Base-by-base conservation (phyloP, 805 yeast species). In the Candida mattraensis region DNA sequence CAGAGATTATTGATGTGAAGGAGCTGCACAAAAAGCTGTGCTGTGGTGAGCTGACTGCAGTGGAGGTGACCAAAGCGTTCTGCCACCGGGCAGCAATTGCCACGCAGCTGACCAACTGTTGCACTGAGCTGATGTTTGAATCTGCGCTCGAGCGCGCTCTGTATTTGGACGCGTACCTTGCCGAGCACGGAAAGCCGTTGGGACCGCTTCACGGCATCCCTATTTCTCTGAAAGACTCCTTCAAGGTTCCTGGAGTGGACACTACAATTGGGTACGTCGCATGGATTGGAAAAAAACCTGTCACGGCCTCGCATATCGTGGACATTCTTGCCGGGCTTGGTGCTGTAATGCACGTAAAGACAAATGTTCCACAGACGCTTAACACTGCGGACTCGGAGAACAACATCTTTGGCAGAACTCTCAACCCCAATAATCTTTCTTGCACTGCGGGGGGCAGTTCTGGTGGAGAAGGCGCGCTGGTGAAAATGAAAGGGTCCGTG, bases 191-290 rank as follows among this genome's bases (percentile, higher is more conserved):
- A 10, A 37, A 43, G 18, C 29, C 40, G 4, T 27, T 43, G 9
- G 59, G 56, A 3, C 54, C 54, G 9, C 38, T 51, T 14, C 56
- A 51, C 31, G 56, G 56, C 4, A 25, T 51, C 10, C 56, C 56
- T 3, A 60, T 80, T 18, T 76, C 83, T 1, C 63, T 79, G 36
- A 80, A 80, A 44, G 80, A 71, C 47, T 74, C 70, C 40, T 40
- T 50, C 29, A 40, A 42, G 35, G 67, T 63, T 45, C 60, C 62
- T 43, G 78, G 70, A 9, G 66, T 40, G 17, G 49, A 42, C 25
- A 32, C 46, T 10, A 35, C 52, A 18, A 37, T 42, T 12, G 55
- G 53, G 7, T 48, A 37, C 21, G 35, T 41, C 11, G 22, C 36
- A 3, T 27, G 32, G 25, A 31, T 42, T 12, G 40, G 40, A 18